These are phyloP conservation scores for Cutaneotrichosporon cutaneum DNA, from an alignment of 1,284 basidiomycete genomes.

Conservation along the genomic window DNA sequence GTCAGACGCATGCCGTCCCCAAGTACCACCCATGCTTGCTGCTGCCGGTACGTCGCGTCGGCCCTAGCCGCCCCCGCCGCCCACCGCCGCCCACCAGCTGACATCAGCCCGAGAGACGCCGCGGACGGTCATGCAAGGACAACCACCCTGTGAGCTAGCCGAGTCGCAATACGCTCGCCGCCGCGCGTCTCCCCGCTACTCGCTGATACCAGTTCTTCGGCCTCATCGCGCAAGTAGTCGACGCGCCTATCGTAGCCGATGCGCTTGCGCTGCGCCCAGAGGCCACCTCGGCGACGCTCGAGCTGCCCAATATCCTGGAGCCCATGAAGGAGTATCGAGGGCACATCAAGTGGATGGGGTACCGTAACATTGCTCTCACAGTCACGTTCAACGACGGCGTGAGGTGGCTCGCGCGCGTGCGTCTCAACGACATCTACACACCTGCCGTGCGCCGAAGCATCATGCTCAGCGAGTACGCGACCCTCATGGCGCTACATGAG, in stretches of 20 bases:
- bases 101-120: not conserved
- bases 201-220: slow-evolving; percentile 5
- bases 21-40: slow-evolving; percentile 9
- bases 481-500: not conserved
- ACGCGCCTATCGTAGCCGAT: not conserved
- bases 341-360: slow-evolving; percentile 12
- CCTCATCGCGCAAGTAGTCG: slow-evolving; percentile 6
- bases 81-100: not conserved
- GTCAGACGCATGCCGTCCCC: not conserved
- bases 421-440: slow-evolving; percentile 6
- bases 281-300: not conserved
- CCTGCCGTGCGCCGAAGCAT: not conserved
- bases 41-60: not conserved
- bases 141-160: slow-evolving; percentile 5
- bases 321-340: slow-evolving; percentile 10
- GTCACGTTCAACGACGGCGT: slow-evolving; percentile 11
- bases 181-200: no score
- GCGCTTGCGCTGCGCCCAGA: slow-evolving; percentile 2
- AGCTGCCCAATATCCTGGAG: not conserved
- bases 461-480: slow-evolving; percentile 14
- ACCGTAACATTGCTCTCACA: slow-evolving; percentile 10
- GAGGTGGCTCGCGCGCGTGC: slow-evolving; percentile 10
- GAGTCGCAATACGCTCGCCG: no score
- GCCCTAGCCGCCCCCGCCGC: not conserved
- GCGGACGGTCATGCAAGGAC: slow-evolving; percentile 7